Evolutionary conservation across 371 early-diverging fungal genomes (phyloP).

Genomic region (Entomophthora muscae): DNA sequence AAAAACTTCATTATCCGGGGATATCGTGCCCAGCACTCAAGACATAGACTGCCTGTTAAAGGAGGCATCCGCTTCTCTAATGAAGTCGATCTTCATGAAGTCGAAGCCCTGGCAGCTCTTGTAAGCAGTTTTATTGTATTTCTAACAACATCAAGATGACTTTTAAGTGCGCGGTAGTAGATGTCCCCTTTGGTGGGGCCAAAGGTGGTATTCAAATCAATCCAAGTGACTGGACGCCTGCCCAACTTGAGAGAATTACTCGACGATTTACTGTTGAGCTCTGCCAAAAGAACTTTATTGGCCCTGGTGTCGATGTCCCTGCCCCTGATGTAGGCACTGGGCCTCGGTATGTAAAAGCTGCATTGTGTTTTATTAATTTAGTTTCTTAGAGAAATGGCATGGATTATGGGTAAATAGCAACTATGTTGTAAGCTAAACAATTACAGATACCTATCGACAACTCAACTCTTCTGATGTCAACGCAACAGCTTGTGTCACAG

Average conservation of each 20-base stretch:
- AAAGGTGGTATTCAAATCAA: constrained; percentile 10
- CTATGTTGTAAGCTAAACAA: background rate
- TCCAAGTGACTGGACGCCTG: constrained; percentile 22
- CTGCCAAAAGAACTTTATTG: constrained; percentile 77
- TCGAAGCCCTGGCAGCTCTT: constrained; percentile 53
- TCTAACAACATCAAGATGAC: constrained; percentile 35
- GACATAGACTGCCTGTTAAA: constrained; percentile 73
- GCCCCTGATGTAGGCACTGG: constrained; percentile 86
- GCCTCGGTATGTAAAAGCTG: constrained; percentile 10
- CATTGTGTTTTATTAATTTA: background rate
- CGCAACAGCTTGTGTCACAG: constrained; percentile 73
- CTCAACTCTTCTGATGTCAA: constrained; percentile 70
- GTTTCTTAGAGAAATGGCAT: constrained; percentile 62
- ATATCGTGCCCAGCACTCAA: constrained; percentile 79
- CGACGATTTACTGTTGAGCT: constrained; percentile 78
- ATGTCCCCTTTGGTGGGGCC: constrained; percentile 39
- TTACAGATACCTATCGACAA: constrained; percentile 65
- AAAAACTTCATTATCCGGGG: constrained; percentile 56
- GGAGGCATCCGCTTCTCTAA: constrained; percentile 11
- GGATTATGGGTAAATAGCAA: constrained; percentile 38
- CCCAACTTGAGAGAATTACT: constrained; percentile 72
- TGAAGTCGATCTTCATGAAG: constrained; percentile 41
- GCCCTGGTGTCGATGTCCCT: constrained; percentile 27
- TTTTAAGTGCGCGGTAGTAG: constrained; percentile 82
- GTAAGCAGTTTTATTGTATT: background rate